Evolutionary conservation across 202 grass and related monocot species (phyloP).

Genomic region (Setaria viridis): DNA sequence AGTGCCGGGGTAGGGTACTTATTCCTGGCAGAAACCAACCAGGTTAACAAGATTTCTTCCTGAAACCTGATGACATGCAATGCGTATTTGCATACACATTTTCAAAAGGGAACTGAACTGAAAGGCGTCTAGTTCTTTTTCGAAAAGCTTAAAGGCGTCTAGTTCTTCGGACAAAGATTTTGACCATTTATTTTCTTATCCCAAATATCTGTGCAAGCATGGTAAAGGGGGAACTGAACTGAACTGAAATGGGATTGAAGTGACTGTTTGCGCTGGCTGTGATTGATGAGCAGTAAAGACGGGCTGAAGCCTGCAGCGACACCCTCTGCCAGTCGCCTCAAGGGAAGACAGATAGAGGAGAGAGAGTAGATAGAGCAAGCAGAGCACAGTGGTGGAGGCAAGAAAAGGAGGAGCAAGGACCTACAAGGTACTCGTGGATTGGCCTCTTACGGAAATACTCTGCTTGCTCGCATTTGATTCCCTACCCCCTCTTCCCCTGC

Average conservation of each 20-base stretch:
- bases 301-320: background rate
- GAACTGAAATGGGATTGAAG: slow-evolving; percentile 48
- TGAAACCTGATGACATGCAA: background rate
- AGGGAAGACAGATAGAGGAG: slow-evolving; percentile 37
- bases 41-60: background rate
- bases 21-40: slow-evolving; percentile 2
- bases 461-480: slow-evolving; percentile 59
- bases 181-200: background rate
- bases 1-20: background rate
- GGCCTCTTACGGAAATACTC: slow-evolving; percentile 60
- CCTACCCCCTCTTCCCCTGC: slow-evolving; percentile 15
- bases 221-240: too few relatives aligned
- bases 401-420: slow-evolving; percentile 49
- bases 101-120: too few relatives aligned
- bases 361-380: background rate
- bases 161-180: background rate
- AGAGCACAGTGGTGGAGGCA: background rate
- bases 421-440: slow-evolving; percentile 59
- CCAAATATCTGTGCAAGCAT: background rate
- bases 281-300: slow-evolving; percentile 54
- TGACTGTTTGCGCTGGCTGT: slow-evolving; percentile 37
- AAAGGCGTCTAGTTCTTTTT: too few relatives aligned
- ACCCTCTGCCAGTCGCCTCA: slow-evolving; percentile 42
- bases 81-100: background rate
- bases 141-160: too few relatives aligned